Conservation (phyloP, 2,329 filamentous ascomycete genomes). For the Lasiodiplodia citricola region DNA sequence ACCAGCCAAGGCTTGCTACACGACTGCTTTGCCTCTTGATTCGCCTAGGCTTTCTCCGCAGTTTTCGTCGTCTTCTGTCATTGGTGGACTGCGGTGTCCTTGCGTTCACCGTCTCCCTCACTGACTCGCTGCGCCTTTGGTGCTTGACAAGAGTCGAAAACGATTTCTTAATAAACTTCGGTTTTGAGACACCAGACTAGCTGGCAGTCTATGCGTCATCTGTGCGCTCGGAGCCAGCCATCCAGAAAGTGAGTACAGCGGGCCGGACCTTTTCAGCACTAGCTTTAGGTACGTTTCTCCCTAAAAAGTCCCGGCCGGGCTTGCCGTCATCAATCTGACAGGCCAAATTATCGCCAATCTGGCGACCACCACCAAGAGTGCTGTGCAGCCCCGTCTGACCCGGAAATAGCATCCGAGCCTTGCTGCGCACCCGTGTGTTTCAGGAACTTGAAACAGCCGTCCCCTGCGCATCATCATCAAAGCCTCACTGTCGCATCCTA, state of each 20-base stretch:
- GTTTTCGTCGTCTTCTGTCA: background rate
- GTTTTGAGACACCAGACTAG: background rate
- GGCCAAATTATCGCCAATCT: background rate
- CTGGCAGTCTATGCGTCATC: background rate
- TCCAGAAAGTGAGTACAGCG: background rate
- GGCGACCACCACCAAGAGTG: background rate
- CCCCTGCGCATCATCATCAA: background rate
- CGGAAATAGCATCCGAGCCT: background rate
- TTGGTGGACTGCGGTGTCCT: background rate
- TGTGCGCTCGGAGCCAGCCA: background rate
- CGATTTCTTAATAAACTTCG: conserved; percentile 4
- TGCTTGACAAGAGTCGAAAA: background rate
- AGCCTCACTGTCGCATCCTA: background rate
- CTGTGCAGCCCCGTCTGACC: background rate
- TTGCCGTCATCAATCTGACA: background rate
- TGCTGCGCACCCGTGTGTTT: background rate
- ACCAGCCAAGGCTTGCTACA: background rate
- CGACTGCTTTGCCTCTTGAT: background rate
- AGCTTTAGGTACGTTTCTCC: background rate
- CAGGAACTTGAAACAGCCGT: background rate
- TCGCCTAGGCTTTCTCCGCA: conserved; percentile 5
- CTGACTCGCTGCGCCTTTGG: conserved; percentile 1
- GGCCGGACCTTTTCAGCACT: conserved; percentile 4
- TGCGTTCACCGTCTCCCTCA: background rate
- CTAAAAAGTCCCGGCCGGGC: background rate